These are phyloP conservation scores for Cladobotryum mycophilum DNA, from an alignment of 2,329 filamentous ascomycete species.

Conservation along the genomic window DNA sequence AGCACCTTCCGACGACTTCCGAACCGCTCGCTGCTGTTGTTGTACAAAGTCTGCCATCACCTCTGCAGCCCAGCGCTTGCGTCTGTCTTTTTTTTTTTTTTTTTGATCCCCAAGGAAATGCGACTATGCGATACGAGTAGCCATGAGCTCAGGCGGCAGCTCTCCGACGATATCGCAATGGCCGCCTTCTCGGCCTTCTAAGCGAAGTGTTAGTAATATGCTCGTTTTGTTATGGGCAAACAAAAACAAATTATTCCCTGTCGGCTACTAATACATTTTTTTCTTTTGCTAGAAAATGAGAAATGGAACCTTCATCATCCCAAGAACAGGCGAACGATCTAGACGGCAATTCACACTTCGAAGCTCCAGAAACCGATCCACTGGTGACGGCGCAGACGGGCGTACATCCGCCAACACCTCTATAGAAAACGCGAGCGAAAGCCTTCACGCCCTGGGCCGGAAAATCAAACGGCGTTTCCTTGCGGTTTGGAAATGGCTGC, in stretches of 20 bases:
- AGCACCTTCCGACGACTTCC: background rate
- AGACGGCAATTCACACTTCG: conserved; percentile 74
- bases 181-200: conserved; percentile 39
- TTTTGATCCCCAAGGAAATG: conserved; percentile 4
- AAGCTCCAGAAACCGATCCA: conserved; percentile 31
- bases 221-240: background rate
- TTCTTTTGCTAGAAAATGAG: conserved; percentile 56
- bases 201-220: conserved; percentile 37
- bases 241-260: background rate
- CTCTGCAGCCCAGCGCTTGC: background rate
- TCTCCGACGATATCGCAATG: conserved; percentile 28
- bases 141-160: conserved; percentile 30
- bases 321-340: conserved; percentile 77
- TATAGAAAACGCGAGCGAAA: conserved; percentile 28
- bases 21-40: no score
- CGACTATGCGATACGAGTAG: conserved; percentile 31
- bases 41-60: background rate
- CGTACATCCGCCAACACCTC: conserved; percentile 14
- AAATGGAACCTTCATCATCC: conserved; percentile 82
- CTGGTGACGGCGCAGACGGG: conserved; percentile 20
- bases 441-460: conserved; percentile 27
- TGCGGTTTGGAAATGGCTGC: conserved; percentile 52
- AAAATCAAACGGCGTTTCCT: conserved; percentile 29
- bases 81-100: no score
- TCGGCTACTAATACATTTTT: background rate